These are phyloP conservation scores for Tranzscheliella williamsii DNA, from an alignment of 1,284 basidiomycete species.

Conservation along the genomic window DNA sequence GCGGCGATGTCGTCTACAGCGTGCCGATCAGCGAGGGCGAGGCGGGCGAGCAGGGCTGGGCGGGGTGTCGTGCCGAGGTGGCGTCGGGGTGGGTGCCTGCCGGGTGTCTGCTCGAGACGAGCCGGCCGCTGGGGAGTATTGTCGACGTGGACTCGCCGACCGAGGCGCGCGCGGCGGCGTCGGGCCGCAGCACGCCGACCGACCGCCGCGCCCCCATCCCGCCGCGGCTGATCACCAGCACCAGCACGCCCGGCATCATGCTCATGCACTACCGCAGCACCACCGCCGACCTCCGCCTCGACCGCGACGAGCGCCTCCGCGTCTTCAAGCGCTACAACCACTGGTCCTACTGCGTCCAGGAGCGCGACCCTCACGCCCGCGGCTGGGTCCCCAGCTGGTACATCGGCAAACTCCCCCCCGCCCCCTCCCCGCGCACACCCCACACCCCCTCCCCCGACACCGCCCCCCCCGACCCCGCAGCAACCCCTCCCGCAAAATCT, in stretches of 20 bases:
- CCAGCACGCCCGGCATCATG: conserved; percentile 88
- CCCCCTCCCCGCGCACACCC: too few relatives aligned
- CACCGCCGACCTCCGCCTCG: conserved; percentile 81
- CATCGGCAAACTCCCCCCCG: conserved; percentile 37
- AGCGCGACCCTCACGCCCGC: conserved; percentile 43
- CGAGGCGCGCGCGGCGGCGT: conserved; percentile 18
- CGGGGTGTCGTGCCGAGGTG: conserved; percentile 34
- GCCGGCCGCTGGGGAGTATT: conserved; percentile 60
- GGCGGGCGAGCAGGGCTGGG: conserved; percentile 17
- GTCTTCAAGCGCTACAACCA: conserved; percentile 97
- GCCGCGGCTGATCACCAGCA: conserved; percentile 84
- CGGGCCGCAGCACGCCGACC: conserved; percentile 33
- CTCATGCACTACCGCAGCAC: conserved; percentile 87
- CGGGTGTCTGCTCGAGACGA: conserved; percentile 87
- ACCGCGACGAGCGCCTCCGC: conserved; percentile 80
- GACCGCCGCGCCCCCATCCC: conserved; percentile 69
- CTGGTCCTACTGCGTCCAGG: conserved; percentile 74
- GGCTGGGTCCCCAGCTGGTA: conserved; percentile 60
- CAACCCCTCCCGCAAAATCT: too few relatives aligned
- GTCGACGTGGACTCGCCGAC: conserved; percentile 8
- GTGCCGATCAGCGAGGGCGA: conserved; percentile 68
- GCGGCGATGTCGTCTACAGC: conserved; percentile 76
- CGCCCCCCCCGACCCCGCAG: too few relatives aligned
- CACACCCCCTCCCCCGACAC: too few relatives aligned
- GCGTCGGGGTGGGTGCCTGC: conserved; percentile 62